Base-by-base conservation (phyloP, 108 stramenopile species). In the Hondaea fermentalgiana region DNA sequence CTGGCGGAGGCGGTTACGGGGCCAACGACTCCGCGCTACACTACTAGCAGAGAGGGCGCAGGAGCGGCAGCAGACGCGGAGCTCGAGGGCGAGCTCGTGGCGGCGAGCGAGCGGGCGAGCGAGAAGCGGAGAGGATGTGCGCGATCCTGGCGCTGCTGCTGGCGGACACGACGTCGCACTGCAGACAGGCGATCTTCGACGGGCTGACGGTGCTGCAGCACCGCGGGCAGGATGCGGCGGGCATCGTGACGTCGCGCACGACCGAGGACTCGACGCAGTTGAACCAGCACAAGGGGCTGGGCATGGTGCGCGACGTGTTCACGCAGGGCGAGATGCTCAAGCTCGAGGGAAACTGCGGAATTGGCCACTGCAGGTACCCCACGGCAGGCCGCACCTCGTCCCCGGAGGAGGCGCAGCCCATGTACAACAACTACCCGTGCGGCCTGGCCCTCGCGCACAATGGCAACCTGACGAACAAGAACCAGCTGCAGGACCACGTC, bases 201-300 rank as follows among this genome's bases (percentile, higher is more conserved):
- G 98, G 97, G 45, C 95, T 99, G 87, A 98, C 97, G 14, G 96
- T 98, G 69, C 96, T 99, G 88, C 98, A 99, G 89, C 99, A 99
- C 92, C 97, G 99, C 35, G 99, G 99, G 17, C 99, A 99, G 92
- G 99, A 99, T 91, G 98, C 98, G n/a, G 99, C 99, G 42, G 99
- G 99, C 23, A 98, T 97, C 69, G 97, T 96, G 28, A 97, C 97
- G 49, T 93, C 96, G 10, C 16, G 23, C 3, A 89, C 89, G 58
- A n/a, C 45, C 3, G 45, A 53, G 25, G 95, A 97, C 90, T 92
- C 92, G 44, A 90, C 92, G 8, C 95, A 96, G 58, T 93, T 98
- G 59, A 96, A 97, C 91, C 92, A 98, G 35, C 95, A 96, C 60
- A 98, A 98, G 92, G 98, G 97, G 91, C 98, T 97, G 88, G 99